Evolutionary conservation across 768 basidiomycete genomes (phyloP).

Genomic region (Kwoniella pini): DNA sequence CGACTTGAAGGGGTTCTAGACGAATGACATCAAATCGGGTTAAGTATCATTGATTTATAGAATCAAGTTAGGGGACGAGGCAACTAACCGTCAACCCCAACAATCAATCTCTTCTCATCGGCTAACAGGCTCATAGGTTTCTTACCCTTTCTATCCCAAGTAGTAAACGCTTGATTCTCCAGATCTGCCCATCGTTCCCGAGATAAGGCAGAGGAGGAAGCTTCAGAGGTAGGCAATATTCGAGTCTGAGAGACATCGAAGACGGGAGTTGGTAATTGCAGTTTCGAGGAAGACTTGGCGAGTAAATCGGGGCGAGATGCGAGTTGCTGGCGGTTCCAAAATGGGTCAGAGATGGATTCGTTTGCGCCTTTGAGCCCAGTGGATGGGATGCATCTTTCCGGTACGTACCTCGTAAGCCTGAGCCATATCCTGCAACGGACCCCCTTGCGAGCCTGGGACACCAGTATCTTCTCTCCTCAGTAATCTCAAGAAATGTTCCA

Average conservation of each 20-base stretch:
- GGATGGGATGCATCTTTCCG: too few relatives aligned
- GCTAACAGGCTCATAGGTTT: conserved; percentile 39
- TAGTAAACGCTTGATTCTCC: conserved; percentile 67
- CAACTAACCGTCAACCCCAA: conserved; percentile 38
- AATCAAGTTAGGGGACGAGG: too few relatives aligned
- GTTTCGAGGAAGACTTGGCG: conserved; percentile 55
- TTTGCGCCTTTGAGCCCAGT: too few relatives aligned
- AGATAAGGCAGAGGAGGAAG: conserved; percentile 54
- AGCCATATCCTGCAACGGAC: conserved; percentile 81
- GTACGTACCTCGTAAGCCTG: conserved; percentile 73
- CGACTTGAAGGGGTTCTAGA: conserved; percentile 51
- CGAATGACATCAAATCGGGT: background rate
- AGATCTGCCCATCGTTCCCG: conserved; percentile 63
- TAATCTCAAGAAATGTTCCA: conserved; percentile 73
- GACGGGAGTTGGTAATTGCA: conserved; percentile 69
- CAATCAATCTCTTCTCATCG: conserved; percentile 20
- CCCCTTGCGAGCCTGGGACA: conserved; percentile 59
- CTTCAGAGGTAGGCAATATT: conserved; percentile 61
- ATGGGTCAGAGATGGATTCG: too few relatives aligned
- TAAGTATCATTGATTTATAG: background rate
- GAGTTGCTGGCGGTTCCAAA: conserved; percentile 70
- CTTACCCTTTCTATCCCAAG: conserved; percentile 46
- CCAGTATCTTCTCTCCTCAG: conserved; percentile 58
- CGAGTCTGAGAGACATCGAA: conserved; percentile 64
- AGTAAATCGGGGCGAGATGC: conserved; percentile 62